These are phyloP conservation scores for Suillus plorans DNA, from an alignment of 768 basidiomycete species.

Conservation along the genomic window DNA sequence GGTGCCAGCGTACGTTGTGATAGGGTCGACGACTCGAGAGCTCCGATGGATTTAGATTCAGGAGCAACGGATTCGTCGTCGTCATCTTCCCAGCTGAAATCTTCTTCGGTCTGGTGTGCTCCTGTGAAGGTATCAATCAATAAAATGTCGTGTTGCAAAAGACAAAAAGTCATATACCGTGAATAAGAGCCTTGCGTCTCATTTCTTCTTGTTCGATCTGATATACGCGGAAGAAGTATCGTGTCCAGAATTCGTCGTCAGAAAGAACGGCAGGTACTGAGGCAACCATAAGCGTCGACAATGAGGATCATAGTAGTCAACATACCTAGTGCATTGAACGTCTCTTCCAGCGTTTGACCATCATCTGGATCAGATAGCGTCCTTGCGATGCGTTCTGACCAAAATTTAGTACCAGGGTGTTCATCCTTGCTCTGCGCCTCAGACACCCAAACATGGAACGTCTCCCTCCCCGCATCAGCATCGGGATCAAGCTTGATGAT, in stretches of 20 bases:
- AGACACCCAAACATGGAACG: constrained; percentile 64
- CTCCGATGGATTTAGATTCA: constrained; percentile 10
- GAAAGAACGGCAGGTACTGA: constrained; percentile 71
- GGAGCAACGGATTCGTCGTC: constrained; percentile 63
- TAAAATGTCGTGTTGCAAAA: neutral
- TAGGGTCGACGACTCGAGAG: constrained; percentile 16
- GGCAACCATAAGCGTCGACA: neutral
- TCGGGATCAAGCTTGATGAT: constrained; percentile 78
- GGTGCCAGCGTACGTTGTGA: constrained; percentile 27
- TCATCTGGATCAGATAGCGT: constrained; percentile 52
- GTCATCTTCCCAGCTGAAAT: constrained; percentile 90
- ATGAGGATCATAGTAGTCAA: constrained; percentile 12
- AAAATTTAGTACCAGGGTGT: constrained; percentile 44
- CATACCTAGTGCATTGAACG: constrained; percentile 61
- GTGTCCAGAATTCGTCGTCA: constrained; percentile 74
- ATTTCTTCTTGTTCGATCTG: constrained; percentile 81
- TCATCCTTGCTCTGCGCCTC: constrained; percentile 56
- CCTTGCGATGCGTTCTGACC: constrained; percentile 50
- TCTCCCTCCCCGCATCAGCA: constrained; percentile 53
- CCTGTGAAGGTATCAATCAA: constrained; percentile 34
- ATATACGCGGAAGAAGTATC: constrained; percentile 87
- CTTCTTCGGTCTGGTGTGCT: constrained; percentile 73
- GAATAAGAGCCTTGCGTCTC: constrained; percentile 72
- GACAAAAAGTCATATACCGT: constrained; percentile 45
- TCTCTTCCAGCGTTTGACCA: constrained; percentile 51